phyloP scores from a whole-genome alignment of 768 basidiomycete species.

The Cubamyces sp. region DNA sequence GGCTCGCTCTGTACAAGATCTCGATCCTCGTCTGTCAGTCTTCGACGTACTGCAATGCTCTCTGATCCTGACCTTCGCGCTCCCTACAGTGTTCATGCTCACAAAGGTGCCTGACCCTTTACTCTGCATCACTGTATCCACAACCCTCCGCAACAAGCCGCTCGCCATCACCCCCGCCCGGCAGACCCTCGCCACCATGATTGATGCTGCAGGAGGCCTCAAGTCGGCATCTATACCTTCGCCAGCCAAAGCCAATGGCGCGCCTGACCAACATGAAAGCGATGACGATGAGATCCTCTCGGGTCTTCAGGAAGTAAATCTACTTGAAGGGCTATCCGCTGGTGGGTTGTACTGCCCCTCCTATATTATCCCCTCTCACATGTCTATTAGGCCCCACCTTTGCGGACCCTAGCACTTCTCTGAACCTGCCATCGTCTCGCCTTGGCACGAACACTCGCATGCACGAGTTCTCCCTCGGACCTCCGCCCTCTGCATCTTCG shows the following conservation, averaged over 20 bases:
- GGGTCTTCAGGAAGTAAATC: slow-evolving; percentile 68
- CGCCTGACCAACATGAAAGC: slow-evolving; percentile 27
- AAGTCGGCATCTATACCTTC: slow-evolving; percentile 29
- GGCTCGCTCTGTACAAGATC: slow-evolving; percentile 83
- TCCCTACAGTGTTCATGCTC: slow-evolving; percentile 66
- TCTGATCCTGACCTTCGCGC: not conserved
- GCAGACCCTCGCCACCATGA: slow-evolving; percentile 39
- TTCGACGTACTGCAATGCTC: slow-evolving; percentile 10
- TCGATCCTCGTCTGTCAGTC: slow-evolving; percentile 77
- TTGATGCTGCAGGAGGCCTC: slow-evolving; percentile 36
- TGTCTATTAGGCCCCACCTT: slow-evolving; percentile 49
- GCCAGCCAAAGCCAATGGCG: slow-evolving; percentile 35
- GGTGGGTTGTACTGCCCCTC: slow-evolving; percentile 42
- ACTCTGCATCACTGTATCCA: slow-evolving; percentile 80
- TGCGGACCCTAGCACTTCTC: slow-evolving; percentile 28
- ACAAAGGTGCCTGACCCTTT: slow-evolving; percentile 73
- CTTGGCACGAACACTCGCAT: slow-evolving; percentile 71
- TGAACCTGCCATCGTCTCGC: slow-evolving; percentile 70
- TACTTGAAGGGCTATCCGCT: slow-evolving; percentile 67
- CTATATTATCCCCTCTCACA: not conserved
- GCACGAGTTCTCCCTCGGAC: slow-evolving; percentile 62
- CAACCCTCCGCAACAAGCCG: slow-evolving; percentile 86
- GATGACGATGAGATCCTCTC: slow-evolving; percentile 46
- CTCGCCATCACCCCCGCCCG: slow-evolving; percentile 49
- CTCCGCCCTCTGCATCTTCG: slow-evolving; percentile 49